phyloP scores from a whole-genome alignment of 2,329 filamentous ascomycete genomes.

The Fusarium sp. region DNA sequence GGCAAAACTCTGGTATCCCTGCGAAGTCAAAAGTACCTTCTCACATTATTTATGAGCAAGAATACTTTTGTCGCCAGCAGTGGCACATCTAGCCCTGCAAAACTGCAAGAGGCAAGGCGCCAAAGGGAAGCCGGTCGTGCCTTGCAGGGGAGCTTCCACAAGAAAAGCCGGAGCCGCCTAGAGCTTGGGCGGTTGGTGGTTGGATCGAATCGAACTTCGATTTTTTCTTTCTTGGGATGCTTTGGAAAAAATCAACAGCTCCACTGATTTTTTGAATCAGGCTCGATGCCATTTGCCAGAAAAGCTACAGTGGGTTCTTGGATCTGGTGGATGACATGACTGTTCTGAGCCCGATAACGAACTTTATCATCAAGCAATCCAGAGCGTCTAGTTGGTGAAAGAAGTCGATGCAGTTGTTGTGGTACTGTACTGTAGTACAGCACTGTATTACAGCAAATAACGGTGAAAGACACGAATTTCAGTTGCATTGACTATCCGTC shows the following conservation, averaged over 20 bases:
- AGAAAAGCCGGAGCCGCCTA: conserved; percentile 27
- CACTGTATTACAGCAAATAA: neutral
- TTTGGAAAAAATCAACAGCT: conserved; percentile 8
- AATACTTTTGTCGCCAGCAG: conserved; percentile 14
- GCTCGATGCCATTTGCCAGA: conserved; percentile 7
- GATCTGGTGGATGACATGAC: conserved; percentile 9
- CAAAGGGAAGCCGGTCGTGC: conserved; percentile 31
- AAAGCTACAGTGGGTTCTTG: neutral
- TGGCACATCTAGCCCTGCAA: conserved; percentile 29
- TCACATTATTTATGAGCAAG: accelerated
- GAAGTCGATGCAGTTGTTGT: neutral
- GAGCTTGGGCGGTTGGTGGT: conserved; percentile 22
- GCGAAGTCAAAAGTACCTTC: conserved; percentile 11
- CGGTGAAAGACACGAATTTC: neutral
- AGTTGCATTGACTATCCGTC: conserved; percentile 3
- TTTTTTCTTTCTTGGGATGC: conserved; percentile 11
- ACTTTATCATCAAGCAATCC: conserved; percentile 6
- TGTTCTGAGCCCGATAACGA: neutral
- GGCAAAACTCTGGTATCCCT: conserved; percentile 18
- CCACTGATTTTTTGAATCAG: conserved; percentile 12
- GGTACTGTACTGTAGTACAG: neutral
- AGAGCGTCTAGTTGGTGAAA: neutral
- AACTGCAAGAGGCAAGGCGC: conserved; percentile 26
- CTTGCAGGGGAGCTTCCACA: conserved; percentile 39
- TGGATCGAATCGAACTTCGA: conserved; percentile 6